Evolutionary conservation across 2,329 filamentous ascomycete genomes (phyloP).

Genomic region (Cladosporium sp.): DNA sequence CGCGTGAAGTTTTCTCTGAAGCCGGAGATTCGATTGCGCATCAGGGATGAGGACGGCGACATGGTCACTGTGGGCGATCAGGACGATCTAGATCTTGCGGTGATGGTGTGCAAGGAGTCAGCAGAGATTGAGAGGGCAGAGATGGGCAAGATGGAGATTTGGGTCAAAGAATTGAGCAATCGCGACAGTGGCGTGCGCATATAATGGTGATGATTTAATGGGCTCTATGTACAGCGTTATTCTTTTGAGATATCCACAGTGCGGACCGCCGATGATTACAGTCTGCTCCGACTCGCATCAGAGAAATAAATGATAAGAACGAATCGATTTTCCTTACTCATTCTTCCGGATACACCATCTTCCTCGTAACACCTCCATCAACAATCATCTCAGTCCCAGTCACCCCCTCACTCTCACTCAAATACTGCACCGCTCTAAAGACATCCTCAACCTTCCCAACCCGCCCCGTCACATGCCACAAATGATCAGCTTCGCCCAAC

Average conservation of each 20-base stretch:
- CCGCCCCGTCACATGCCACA: conserved; percentile 53
- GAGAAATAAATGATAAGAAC: neutral
- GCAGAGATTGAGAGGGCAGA: conserved; percentile 69
- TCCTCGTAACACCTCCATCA: conserved; percentile 49
- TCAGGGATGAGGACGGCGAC: conserved; percentile 83
- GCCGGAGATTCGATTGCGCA: conserved; percentile 82
- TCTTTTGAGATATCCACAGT: neutral
- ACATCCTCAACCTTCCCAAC: conserved; percentile 54
- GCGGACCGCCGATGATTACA: neutral
- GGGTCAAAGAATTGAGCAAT: conserved; percentile 23
- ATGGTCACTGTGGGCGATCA: conserved; percentile 98
- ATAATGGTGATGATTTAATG: neutral
- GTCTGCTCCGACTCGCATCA: neutral
- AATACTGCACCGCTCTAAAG: conserved; percentile 42
- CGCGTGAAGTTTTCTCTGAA: conserved; percentile 80
- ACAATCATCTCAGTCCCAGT: conserved; percentile 49
- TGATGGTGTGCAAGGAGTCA: conserved; percentile 61
- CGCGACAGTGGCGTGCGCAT: neutral
- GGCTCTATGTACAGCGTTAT: neutral
- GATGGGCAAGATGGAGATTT: conserved; percentile 91
- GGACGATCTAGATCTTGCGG: conserved; percentile 88
- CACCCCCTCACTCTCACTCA: conserved; percentile 43
- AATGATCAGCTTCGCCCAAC: conserved; percentile 46
- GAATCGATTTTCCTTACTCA: neutral
- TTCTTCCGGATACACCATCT: conserved; percentile 46